Evolutionary conservation across 1,139 yeast genomes (phyloP), one percentile per base, ranked within the genome.

Genomic region (Magnusiomyces paraingens): DNA sequence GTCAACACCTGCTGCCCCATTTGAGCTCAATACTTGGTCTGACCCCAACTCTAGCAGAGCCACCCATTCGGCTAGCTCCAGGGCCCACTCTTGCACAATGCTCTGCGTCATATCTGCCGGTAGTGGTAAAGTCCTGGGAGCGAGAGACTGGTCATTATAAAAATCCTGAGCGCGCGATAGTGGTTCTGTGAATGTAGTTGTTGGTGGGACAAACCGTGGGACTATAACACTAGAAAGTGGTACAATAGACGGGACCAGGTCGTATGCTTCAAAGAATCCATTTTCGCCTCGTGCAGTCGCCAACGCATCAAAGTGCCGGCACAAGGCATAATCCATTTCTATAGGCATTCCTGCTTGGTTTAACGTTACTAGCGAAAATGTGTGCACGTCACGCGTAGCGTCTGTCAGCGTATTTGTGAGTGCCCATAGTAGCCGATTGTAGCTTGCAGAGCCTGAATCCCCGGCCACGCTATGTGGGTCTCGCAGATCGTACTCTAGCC

Each of bases 381-480:
- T 46, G 17, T 46, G 41, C 11, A 46, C 49, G 22, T 46, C 49
- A 18, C 20, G 20, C 5, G 49, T 46, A 3, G 6, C 11, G 3
- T 51, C 49, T 3, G 42, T 38, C 46, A 55, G 20, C 21, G 54
- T 55, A 18, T 54, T 51, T 32, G 54, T 55, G 2, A 67, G 61
- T 35, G 71, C 73, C 78, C 78, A 74, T n/a, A 66, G 20, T 32
- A 75, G 57, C 42, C 78, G 64, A 4, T 67, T 63, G 52, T 61
- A 64, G 44, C 64, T 62, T 40, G 64, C 62, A 21, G 63, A 60
- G 6, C 64, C 64, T 1, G 48, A 20, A 29, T 35, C 50, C 14
- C 53, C 50, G 38, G 20, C 42, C 3, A 50, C 32, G 18, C 44
- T 29, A 4, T 21, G 36, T 12, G 55, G 47, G 26, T 47, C 43